Base-by-base conservation (phyloP, 352 stramenopile genomes). In the Pythium phragmiticola region DNA sequence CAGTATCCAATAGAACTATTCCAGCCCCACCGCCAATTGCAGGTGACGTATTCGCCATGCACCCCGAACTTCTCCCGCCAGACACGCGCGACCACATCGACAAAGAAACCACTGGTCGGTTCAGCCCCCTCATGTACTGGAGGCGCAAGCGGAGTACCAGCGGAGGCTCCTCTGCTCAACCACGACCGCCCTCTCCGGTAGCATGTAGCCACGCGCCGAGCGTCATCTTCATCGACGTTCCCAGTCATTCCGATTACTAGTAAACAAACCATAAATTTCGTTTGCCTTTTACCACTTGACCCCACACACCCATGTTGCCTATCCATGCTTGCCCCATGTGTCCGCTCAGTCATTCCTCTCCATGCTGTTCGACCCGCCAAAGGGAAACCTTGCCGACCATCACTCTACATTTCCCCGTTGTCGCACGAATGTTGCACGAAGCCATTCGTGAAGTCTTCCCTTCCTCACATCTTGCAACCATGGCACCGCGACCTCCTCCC, bases 361-460 rank as follows among this genome's bases (percentile, higher is more conserved):
- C 34, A 39, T 55, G 26, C 48, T 41, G 14, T 19, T 21, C 9
- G 45, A 1, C 28, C 28, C 43, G 16, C n/a, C 42, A 34, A 47
- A 33, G 16, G 17, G 57, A 30, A 57, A 64, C 47, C 34, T 42
- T n/a, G 19, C 11, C 17, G 33, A 64, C 47, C 46, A 50, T 57
- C 60, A 67, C 34, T 62, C 48, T 45, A 19, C 14, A 17, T 21
- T 7, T 19, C 14, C 6, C 9, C 7, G 28, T 77, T 41, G 76
- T 87, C 34, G 50, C 54, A 8, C 17, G 80, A 87, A 84, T 53
- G 77, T 86, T 28, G 63, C 58, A 17, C 49, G 65, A 76, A 79
- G 1, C 53, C 42, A 28, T 60, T 39, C 50, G 21, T 45, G 16
- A 30, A 28, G 21, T 33, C 16, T 53, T n/a, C 52, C 45, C n/a